Base-by-base conservation (phyloP, 2,329 filamentous ascomycete genomes). In the Graphium sp. region DNA sequence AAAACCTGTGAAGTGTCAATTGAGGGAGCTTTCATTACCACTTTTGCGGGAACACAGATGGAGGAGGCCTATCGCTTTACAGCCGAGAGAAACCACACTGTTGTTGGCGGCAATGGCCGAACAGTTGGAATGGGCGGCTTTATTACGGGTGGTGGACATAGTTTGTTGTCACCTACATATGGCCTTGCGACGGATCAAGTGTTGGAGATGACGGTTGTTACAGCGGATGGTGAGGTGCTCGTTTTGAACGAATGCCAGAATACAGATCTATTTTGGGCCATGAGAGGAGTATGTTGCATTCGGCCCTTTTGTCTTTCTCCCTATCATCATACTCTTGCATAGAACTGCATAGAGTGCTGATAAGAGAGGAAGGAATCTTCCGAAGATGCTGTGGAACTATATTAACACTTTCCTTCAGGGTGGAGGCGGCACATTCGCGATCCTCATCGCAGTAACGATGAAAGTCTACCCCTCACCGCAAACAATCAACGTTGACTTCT, bases 121-220 rank as follows among this genome's bases (percentile, higher is more conserved):
- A 61, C 60, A 0, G 71, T 78, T 3, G 63, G 66, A 1, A 51
- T 70, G 0, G 70, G 68, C 6, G 73, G 72, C 0, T 78, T 68
- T 29, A 50, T 62, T 3, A 66, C 68, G 10, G 71, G 70, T 0
- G 73, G 66, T 3, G 73, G 73, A 0, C 72, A 78, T 42, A 62
- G 56, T 0, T 44, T 64, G 1, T 46, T 76, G 2, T 48, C 52
- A 0, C 59, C 66, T 0, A 53, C 48, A 2, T 64, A 63, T 35
- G 73, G 74, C 0, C 46, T 79, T n/a, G 72, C 50, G 3, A 67
- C 64, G 1, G 74, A 78, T 37, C 62, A 75, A 23, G 62, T 71
- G 2, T 45, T 77, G 4, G 56, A 72, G 37, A 58, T 66, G 46
- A 58, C 70, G 18, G 48, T 74, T 1, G 60, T 77, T 1, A 64